Conservation (phyloP, 2,329 filamentous ascomycete species). For the Polytolypa hystricis region DNA sequence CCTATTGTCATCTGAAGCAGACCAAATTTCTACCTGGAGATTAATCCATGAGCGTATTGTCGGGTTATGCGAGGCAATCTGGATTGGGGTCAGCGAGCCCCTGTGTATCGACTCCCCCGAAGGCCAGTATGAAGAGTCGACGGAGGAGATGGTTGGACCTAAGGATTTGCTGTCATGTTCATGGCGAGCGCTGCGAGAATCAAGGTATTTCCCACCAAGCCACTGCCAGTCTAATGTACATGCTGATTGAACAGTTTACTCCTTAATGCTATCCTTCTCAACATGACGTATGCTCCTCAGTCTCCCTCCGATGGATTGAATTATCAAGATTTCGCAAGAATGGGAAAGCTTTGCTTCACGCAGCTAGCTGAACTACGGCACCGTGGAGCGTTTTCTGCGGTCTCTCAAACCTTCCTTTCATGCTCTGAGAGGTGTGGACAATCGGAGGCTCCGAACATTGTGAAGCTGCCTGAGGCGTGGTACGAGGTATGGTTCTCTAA, state of each 20-base stretch:
- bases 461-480: constrained; percentile 51
- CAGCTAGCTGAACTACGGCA: constrained; percentile 78
- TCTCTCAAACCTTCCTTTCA: constrained; percentile 72
- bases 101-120: constrained; percentile 93
- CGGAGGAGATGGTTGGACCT: constrained; percentile 63
- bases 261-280: constrained; percentile 51
- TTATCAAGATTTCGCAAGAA: constrained; percentile 47
- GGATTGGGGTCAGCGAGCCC: constrained; percentile 62
- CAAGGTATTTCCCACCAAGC: constrained; percentile 47
- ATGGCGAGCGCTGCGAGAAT: constrained; percentile 89
- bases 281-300: constrained; percentile 39
- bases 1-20: constrained; percentile 18
- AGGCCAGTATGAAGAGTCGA: constrained; percentile 53
- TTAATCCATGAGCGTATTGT: constrained; percentile 41
- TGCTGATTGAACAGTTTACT: constrained; percentile 49
- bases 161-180: constrained; percentile 91
- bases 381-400: constrained; percentile 85
- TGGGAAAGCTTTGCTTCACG: constrained; percentile 66
- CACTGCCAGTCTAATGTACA: neutral
- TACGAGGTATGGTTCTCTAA: constrained; percentile 47
- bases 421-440: constrained; percentile 61
- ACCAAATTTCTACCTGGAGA: constrained; percentile 18
- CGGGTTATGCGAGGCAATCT: constrained; percentile 55
- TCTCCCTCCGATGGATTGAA: constrained; percentile 38
- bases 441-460: constrained; percentile 35